Conservation (phyloP, 805 yeast species). For the Sugiyamaella qingdaonensis region DNA sequence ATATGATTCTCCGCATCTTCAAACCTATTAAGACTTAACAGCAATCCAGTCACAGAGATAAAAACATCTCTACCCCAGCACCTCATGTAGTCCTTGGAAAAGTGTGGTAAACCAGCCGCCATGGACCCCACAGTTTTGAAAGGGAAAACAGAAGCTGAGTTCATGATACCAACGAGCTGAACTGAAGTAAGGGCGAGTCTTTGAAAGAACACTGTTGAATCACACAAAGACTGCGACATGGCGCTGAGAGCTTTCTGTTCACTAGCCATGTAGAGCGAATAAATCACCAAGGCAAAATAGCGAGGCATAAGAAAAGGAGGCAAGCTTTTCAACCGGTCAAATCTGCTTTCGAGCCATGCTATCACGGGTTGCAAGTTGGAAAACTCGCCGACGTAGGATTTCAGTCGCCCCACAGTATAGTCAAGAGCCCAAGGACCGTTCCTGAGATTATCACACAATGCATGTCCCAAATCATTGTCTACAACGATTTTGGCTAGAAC, state of each 20-base stretch:
- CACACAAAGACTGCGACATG: constrained; percentile 51
- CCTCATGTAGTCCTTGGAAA: constrained; percentile 85
- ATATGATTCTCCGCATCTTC: constrained; percentile 81
- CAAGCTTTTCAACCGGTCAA: constrained; percentile 55
- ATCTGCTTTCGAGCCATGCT: constrained; percentile 65
- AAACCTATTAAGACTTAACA: constrained; percentile 70
- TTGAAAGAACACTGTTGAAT: constrained; percentile 70
- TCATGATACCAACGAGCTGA: constrained; percentile 77
- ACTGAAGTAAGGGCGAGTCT: constrained; percentile 74
- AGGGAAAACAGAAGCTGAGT: constrained; percentile 73
- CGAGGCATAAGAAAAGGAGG: constrained; percentile 85
- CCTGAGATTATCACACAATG: constrained; percentile 74
- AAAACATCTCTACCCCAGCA: constrained; percentile 99
- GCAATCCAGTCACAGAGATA: constrained; percentile 76
- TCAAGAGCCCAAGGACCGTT: constrained; percentile 89
- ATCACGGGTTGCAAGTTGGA: constrained; percentile 53
- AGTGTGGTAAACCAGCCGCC: constrained; percentile 97
- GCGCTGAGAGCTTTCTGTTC: constrained; percentile 59
- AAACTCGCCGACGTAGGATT: constrained; percentile 45
- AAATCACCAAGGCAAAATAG: constrained; percentile 77
- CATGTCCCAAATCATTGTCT: constrained; percentile 76
- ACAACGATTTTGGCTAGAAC: constrained; percentile 58
- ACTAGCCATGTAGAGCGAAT: constrained; percentile 79
- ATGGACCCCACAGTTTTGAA: constrained; percentile 56
- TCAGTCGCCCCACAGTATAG: constrained; percentile 58